Percentiles rank a stretch among this genome's conserved stretches.
These are phyloP conservation scores for Monosporozyma servazzii DNA, from an alignment of 805 yeast genomes.

Conservation along the genomic window DNA sequence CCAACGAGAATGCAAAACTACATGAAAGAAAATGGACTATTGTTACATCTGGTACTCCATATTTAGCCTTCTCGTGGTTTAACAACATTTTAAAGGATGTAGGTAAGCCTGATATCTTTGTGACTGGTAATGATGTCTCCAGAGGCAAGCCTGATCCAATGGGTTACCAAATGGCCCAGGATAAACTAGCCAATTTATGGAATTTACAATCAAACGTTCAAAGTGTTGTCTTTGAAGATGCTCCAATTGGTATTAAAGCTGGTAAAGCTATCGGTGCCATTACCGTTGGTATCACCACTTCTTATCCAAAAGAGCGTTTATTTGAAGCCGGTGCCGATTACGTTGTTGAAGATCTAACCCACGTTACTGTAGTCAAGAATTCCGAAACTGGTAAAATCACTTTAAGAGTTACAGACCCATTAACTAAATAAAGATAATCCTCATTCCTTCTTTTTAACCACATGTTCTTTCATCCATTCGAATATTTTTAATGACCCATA, in stretches of 20 bases:
- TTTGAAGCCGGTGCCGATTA: constrained; percentile 69
- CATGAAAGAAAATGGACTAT: constrained; percentile 59
- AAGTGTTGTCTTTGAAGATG: constrained; percentile 71
- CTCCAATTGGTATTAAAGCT: constrained; percentile 73
- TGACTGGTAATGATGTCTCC: constrained; percentile 64
- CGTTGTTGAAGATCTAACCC: constrained; percentile 56
- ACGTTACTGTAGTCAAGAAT: constrained; percentile 12
- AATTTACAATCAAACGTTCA: constrained; percentile 14
- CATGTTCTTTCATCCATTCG: not conserved
- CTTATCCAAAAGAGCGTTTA: constrained; percentile 54
- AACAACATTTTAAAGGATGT: constrained; percentile 41
- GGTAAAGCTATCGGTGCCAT: constrained; percentile 71
- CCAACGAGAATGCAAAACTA: constrained; percentile 3
- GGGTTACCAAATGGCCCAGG: constrained; percentile 54
- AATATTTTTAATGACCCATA: not conserved
- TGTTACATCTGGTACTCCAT: constrained; percentile 71
- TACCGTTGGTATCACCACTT: constrained; percentile 67
- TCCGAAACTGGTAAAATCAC: constrained; percentile 4
- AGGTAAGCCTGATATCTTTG: constrained; percentile 59
- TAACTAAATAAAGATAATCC: not conserved
- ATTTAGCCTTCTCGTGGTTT: constrained; percentile 68
- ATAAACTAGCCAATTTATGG: constrained; percentile 40
- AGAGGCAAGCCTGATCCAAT: constrained; percentile 77
- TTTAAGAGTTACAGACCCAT: constrained; percentile 7
- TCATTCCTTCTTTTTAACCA: not conserved